These are phyloP conservation scores for Alternaria sp. DNA, from an alignment of 2,329 filamentous ascomycete genomes.

Conservation along the genomic window DNA sequence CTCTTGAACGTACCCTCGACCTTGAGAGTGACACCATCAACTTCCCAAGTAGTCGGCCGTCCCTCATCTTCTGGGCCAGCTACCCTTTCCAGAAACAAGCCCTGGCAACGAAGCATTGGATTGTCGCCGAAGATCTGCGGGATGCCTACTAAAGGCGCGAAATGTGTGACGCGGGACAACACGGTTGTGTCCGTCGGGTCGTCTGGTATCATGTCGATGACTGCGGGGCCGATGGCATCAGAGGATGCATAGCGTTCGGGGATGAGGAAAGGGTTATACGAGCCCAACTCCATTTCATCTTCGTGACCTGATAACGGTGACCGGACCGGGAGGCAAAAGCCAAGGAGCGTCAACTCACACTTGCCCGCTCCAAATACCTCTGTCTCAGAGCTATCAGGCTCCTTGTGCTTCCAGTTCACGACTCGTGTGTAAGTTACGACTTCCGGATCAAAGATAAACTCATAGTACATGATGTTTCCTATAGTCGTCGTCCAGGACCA, in stretches of 20 bases:
- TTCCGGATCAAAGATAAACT: background rate
- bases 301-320: background rate
- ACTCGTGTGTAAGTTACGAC: background rate
- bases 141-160: background rate
- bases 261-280: background rate
- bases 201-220: background rate
- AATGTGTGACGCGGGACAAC: background rate
- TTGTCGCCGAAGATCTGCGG: background rate
- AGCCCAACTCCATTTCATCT: rapidly evolving
- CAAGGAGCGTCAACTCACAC: background rate
- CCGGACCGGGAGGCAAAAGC: background rate
- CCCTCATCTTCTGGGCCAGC: background rate
- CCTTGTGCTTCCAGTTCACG: background rate
- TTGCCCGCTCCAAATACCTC: background rate
- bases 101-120: background rate
- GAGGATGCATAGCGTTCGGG: background rate
- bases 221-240: background rate
- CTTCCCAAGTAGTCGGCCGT: background rate
- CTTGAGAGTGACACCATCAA: background rate
- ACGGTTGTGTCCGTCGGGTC: background rate
- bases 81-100: background rate
- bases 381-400: background rate
- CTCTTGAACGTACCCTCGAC: background rate
- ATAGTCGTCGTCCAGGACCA: background rate
- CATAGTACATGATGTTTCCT: background rate